These are phyloP conservation scores for Obelidium mucronatum DNA, from an alignment of 192 early-diverging fungal genomes.

Conservation along the genomic window DNA sequence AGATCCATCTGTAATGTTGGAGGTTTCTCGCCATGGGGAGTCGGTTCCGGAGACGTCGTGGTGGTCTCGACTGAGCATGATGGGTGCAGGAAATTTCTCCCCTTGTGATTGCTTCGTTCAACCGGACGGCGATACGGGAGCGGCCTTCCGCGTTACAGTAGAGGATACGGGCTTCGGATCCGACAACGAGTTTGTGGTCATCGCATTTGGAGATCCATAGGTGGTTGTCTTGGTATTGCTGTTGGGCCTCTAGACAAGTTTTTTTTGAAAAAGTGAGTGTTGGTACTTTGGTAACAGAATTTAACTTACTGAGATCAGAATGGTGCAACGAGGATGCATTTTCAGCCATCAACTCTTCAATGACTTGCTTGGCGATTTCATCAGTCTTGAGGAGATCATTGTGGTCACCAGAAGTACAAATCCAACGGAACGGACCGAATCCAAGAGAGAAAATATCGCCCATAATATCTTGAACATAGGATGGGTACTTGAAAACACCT, in stretches of 20 bases:
- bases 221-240: constrained; percentile 36
- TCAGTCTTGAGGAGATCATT: constrained; percentile 29
- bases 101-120: constrained; percentile 31
- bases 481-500: constrained; percentile 40
- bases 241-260: constrained; percentile 17
- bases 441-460: constrained; percentile 39
- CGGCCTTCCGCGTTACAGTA: constrained; percentile 37
- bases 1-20: constrained; percentile 20
- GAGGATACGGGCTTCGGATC: constrained; percentile 36
- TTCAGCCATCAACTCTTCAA: constrained; percentile 24
- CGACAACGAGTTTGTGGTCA: constrained; percentile 37
- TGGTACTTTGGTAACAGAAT: neutral
- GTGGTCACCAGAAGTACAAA: constrained; percentile 31
- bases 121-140: constrained; percentile 7
- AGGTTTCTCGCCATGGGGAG: constrained; percentile 23
- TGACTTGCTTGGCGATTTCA: constrained; percentile 26
- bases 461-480: constrained; percentile 40
- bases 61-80: constrained; percentile 37
- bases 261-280: neutral
- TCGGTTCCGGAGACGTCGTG: constrained; percentile 39
- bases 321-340: neutral
- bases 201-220: constrained; percentile 35
- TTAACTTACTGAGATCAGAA: constrained; percentile 22
- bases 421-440: constrained; percentile 40
- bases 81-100: constrained; percentile 26